A percentile compares a stretch with the other conserved stretches of the same genome.
Conservation (phyloP, 305 asterid genomes). For the Fraxinus ornus region DNA sequence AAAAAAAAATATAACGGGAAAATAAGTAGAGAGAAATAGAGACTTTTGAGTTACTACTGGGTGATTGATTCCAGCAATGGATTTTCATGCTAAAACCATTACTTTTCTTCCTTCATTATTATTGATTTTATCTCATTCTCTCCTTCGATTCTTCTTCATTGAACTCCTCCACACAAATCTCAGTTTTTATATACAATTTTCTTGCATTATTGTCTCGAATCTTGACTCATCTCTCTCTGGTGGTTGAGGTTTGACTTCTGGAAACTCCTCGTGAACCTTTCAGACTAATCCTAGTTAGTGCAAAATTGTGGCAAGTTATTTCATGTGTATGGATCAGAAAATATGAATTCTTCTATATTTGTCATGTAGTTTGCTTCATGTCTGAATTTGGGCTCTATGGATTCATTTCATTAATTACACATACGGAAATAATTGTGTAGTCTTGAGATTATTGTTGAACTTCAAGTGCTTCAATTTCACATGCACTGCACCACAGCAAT, state of each 20-base stretch:
- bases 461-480: background rate
- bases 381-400: constrained; percentile 1
- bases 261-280: constrained; percentile 1
- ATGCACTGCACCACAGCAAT: background rate
- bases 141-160: constrained; percentile 29
- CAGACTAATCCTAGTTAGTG: background rate
- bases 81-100: constrained; percentile 50
- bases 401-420: constrained; percentile 16
- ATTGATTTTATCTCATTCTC: constrained; percentile 31
- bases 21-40: background rate
- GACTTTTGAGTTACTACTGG: constrained; percentile 15
- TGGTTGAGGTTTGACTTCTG: constrained; percentile 28
- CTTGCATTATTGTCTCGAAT: background rate
- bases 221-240: constrained; percentile 13
- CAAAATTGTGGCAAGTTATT: background rate
- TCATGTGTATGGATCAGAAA: constrained; percentile 13
- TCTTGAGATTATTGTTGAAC: background rate
- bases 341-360: constrained; percentile 6
- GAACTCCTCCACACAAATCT: constrained; percentile 9
- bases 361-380: constrained; percentile 4
- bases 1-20: background rate
- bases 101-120: constrained; percentile 42
- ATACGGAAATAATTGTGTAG: constrained; percentile 17
- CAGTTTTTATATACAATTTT: background rate
- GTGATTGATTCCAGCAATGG: constrained; percentile 38